phyloP scores from a whole-genome alignment of 2,329 filamentous ascomycete species.

The Colletotrichum acutatum region DNA sequence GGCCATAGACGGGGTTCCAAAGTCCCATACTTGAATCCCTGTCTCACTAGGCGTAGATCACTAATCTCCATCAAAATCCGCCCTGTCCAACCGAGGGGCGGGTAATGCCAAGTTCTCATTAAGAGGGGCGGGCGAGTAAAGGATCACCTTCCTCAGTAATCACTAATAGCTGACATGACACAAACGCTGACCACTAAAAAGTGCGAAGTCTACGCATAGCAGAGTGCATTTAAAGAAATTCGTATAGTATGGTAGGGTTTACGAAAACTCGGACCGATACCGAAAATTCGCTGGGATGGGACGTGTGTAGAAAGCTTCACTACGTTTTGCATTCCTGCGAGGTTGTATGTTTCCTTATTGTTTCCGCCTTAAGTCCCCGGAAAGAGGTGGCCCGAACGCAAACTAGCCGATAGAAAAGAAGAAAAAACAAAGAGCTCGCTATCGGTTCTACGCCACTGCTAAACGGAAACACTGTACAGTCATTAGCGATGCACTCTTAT shows the following conservation, averaged over 20 bases:
- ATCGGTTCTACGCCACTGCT: not conserved
- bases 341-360: not conserved
- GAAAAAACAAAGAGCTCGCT: no score
- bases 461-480: not conserved
- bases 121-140: not conserved
- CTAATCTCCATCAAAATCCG: not conserved
- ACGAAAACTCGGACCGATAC: slow-evolving; percentile 13
- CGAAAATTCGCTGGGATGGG: not conserved
- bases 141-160: not conserved
- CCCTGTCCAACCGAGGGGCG: not conserved
- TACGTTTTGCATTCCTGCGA: not conserved
- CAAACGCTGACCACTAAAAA: not conserved
- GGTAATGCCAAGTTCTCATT: not conserved
- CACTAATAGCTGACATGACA: slow-evolving; percentile 4
- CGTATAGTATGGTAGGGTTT: not conserved
- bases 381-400: not conserved
- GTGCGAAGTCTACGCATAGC: not conserved
- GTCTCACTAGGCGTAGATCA: slow-evolving; percentile 1
- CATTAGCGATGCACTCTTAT: not conserved
- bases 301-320: not conserved
- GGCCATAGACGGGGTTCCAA: not conserved
- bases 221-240: not conserved
- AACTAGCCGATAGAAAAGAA: not conserved
- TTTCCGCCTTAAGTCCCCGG: not conserved
- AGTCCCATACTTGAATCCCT: not conserved